phyloP scores from a whole-genome alignment of 805 yeast species.

The Yamadazyma tumulicola region DNA sequence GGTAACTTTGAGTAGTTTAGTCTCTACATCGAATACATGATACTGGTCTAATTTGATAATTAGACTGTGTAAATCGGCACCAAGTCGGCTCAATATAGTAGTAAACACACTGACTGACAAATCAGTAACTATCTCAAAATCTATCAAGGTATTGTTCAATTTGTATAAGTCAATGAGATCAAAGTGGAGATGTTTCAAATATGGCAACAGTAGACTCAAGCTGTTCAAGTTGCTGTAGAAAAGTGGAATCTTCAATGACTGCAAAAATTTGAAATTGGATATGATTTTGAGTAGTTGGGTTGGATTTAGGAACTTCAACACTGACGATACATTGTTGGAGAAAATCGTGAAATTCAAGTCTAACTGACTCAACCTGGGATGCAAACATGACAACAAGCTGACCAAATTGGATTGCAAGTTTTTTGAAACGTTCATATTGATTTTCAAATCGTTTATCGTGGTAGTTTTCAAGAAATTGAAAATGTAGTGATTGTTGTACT shows the following conservation, averaged over 20 bases:
- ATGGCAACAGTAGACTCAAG: conserved; percentile 6
- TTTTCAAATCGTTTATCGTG: conserved; percentile 2
- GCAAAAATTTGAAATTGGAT: conserved; percentile 7
- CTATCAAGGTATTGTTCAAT: conserved; percentile 9
- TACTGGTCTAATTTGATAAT: conserved; percentile 8
- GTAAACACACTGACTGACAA: conserved; percentile 7
- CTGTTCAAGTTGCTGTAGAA: conserved; percentile 4
- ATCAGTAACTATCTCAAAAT: conserved; percentile 4
- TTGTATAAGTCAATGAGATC: conserved; percentile 11
- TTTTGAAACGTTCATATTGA: conserved; percentile 9
- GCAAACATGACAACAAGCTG: not conserved
- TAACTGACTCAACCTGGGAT: not conserved
- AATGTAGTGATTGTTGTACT: conserved; percentile 6
- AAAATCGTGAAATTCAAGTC: conserved; percentile 8
- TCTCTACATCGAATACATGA: conserved; percentile 7
- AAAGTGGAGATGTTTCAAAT: conserved; percentile 7
- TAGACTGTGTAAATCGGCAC: conserved; percentile 4
- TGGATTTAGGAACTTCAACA: conserved; percentile 5
- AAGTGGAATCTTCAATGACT: conserved; percentile 9
- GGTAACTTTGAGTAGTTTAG: not conserved
- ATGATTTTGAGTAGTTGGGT: not conserved
- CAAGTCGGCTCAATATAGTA: conserved; percentile 1
- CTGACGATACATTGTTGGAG: conserved; percentile 7
- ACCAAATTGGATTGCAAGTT: conserved; percentile 6
- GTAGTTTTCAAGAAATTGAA: conserved; percentile 3